A percentile compares a stretch with the other conserved stretches of the same genome.
Evolutionary conservation across 192 early-diverging fungal genomes (phyloP).

Genomic region (Borealophlyctis nickersoniae): DNA sequence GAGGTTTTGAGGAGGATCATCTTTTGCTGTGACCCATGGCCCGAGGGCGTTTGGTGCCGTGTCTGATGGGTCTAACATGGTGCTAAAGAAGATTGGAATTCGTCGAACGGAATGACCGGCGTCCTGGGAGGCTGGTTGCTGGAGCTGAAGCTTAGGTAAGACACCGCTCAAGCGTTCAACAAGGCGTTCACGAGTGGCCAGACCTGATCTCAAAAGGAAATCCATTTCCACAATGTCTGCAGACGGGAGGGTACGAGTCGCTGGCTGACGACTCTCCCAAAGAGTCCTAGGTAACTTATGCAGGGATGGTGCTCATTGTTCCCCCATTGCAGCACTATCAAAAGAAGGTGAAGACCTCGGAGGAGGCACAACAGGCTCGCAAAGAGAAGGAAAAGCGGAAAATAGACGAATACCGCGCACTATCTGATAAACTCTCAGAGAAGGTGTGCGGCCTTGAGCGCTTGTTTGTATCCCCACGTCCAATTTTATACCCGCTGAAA

Average conservation of each 20-base stretch:
- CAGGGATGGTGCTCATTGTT: no score
- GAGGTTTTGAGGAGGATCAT: no score
- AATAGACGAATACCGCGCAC: constrained; percentile 23
- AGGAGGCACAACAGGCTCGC: constrained; percentile 14
- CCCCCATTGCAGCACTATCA: constrained; percentile 28
- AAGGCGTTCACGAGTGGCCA: no score
- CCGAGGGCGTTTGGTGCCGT: no score
- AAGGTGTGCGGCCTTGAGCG: constrained; percentile 24
- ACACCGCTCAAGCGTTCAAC: no score
- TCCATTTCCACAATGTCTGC: neutral
- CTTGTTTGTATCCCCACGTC: neutral
- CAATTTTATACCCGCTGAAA: neutral
- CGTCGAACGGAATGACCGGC: no score
- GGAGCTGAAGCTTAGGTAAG: no score
- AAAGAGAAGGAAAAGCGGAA: constrained; percentile 31
- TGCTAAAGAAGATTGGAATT: no score
- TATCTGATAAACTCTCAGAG: constrained; percentile 8
- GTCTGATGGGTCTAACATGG: no score
- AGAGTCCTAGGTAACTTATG: neutral
- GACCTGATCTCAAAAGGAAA: neutral
- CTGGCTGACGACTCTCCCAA: neutral
- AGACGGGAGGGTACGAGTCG: neutral
- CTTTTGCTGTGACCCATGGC: no score
- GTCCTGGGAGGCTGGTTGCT: no score
- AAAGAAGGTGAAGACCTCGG: constrained; percentile 31